A percentile compares a stretch with the other conserved stretches of the same genome.
Evolutionary conservation across 306 rosid genomes (phyloP).

Genomic region (Arachis stenosperma): DNA sequence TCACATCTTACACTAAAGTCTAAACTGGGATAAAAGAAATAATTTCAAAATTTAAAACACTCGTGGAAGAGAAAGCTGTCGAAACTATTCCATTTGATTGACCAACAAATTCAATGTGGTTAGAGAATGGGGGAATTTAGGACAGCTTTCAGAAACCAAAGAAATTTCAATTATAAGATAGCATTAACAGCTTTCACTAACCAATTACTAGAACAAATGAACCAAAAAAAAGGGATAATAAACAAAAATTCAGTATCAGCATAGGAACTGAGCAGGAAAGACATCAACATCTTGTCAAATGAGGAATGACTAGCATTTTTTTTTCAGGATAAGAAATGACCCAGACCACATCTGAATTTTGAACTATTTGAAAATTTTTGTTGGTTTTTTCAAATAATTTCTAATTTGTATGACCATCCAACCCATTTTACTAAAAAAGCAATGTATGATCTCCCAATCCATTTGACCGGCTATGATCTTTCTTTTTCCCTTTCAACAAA

Average conservation of each 20-base stretch:
- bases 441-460: neutral
- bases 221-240: neutral
- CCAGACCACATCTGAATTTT: neutral
- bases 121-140: neutral
- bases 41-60: constrained; percentile 7
- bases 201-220: constrained; percentile 32
- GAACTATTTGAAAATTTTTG: neutral
- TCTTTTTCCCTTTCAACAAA: no score
- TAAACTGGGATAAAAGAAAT: neutral
- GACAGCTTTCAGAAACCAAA: constrained; percentile 6
- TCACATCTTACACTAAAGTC: neutral
- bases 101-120: constrained; percentile 13
- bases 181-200: neutral
- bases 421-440: constrained; percentile 25
- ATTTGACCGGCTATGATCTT: no score
- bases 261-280: constrained; percentile 21
- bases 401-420: constrained; percentile 6
- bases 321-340: constrained; percentile 34
- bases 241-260: constrained; percentile 5
- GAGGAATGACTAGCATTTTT: constrained; percentile 19
- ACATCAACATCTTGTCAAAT: constrained; percentile 2
- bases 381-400: constrained; percentile 22
- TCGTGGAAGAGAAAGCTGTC: neutral
- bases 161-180: constrained; percentile 15
- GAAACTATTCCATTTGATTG: constrained; percentile 11